Evolutionary conservation across 371 early-diverging fungal genomes (phyloP).

Genomic region (Fennellomyces sp.): DNA sequence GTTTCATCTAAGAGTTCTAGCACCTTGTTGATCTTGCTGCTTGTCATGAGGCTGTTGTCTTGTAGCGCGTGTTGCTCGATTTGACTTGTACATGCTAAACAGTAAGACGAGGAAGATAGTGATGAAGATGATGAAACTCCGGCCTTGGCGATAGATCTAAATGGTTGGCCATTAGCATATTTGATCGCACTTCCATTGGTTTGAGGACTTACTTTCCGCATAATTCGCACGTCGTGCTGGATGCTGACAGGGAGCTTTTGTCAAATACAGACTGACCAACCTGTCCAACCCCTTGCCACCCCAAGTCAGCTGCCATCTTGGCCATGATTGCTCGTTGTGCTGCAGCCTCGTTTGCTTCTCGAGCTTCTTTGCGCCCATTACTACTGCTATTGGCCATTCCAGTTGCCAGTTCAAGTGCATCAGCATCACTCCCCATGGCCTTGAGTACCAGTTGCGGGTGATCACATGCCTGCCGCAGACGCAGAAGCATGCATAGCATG

Average conservation of each 20-base stretch:
- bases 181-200: neutral
- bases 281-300: conserved; percentile 26
- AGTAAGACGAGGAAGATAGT: conserved; percentile 18
- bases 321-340: conserved; percentile 25
- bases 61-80: conserved; percentile 10
- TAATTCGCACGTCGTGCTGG: conserved; percentile 25
- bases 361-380: conserved; percentile 7
- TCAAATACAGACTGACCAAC: conserved; percentile 24
- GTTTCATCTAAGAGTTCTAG: conserved; percentile 46
- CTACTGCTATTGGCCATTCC: conserved; percentile 4
- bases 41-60: conserved; percentile 22
- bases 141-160: neutral
- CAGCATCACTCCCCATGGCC: conserved; percentile 53
- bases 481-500: conserved; percentile 56
- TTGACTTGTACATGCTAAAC: conserved; percentile 14
- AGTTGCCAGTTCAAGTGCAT: conserved; percentile 32
- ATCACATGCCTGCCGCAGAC: conserved; percentile 68
- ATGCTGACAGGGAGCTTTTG: neutral
- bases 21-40: conserved; percentile 55
- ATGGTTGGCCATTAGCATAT: neutral
- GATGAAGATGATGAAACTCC: neutral
- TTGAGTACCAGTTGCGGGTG: conserved; percentile 80
- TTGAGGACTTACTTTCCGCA: conserved; percentile 33
- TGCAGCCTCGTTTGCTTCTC: conserved; percentile 17
- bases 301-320: conserved; percentile 29